Evolutionary conservation across 495 filamentous ascomycete species (phyloP).

Genomic region (Pseudomonodictys pantanalensis): DNA sequence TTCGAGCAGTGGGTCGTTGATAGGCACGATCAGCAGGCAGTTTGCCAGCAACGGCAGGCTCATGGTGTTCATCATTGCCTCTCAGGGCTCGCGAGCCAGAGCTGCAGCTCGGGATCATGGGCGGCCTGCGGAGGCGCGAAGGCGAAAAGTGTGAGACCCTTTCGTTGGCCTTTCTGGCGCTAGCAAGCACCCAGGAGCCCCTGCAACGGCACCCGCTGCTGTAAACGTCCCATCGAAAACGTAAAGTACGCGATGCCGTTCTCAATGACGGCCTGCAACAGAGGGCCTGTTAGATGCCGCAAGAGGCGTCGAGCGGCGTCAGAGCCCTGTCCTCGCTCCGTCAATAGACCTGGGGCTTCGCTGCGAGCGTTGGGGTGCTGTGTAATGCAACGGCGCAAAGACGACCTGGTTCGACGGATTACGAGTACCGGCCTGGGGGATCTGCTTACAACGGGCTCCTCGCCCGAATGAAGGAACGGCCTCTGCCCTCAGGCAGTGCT

Average conservation of each 20-base stretch:
- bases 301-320: conserved; percentile 23
- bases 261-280: conserved; percentile 24
- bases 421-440: conserved; percentile 31
- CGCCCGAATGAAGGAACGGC: conserved; percentile 21
- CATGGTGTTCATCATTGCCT: conserved; percentile 1
- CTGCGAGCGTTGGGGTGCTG: conserved; percentile 31
- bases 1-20: conserved; percentile 6
- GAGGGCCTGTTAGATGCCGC: conserved; percentile 28
- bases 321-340: conserved; percentile 10
- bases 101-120: conserved; percentile 8
- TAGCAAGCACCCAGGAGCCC: background rate
- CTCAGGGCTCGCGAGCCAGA: background rate
- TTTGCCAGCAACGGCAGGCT: background rate
- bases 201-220: background rate
- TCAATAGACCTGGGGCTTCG: conserved; percentile 7
- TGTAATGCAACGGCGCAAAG: conserved; percentile 28
- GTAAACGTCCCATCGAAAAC: background rate
- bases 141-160: conserved; percentile 4
- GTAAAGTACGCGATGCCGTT: conserved; percentile 26
- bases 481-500: conserved; percentile 12
- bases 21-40: conserved; percentile 7
- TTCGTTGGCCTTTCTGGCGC: background rate
- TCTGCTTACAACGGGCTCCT: conserved; percentile 30
- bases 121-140: background rate
- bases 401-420: conserved; percentile 31